These are phyloP conservation scores for Umbilicaria muhlenbergii DNA, from an alignment of 495 filamentous ascomycete species.

Conservation along the genomic window DNA sequence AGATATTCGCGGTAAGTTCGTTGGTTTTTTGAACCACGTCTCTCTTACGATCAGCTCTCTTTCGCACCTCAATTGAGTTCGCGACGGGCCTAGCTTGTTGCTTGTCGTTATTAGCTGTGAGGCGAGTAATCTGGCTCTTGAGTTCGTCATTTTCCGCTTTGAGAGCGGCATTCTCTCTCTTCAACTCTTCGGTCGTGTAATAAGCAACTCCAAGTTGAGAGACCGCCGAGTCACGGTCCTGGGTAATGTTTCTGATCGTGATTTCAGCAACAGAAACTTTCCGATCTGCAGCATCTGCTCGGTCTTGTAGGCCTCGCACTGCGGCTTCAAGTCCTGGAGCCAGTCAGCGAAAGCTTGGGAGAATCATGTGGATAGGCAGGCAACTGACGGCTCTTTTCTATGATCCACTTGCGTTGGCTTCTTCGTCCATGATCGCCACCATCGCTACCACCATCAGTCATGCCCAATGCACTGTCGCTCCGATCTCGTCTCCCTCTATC, in stretches of 20 bases:
- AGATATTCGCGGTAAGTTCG: no score
- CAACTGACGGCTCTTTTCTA: conserved; percentile 40
- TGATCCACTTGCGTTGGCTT: conserved; percentile 21
- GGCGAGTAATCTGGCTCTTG: conserved; percentile 19
- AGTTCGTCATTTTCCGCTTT: conserved; percentile 32
- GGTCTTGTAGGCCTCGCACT: conserved; percentile 38
- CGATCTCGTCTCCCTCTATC: conserved; percentile 28
- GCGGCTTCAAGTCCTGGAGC: conserved; percentile 39
- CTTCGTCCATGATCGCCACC: conserved; percentile 18
- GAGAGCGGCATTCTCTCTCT: conserved; percentile 37
- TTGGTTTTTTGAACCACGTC: no score
- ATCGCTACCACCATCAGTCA: conserved; percentile 21
- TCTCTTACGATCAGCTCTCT: no score
- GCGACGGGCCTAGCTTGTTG: conserved; percentile 10
- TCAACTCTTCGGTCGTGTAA: conserved; percentile 45
- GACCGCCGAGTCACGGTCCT: conserved; percentile 49
- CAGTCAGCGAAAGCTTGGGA: conserved; percentile 1
- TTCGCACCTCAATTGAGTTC: no score
- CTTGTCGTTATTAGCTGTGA: conserved; percentile 20
- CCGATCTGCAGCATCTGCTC: conserved; percentile 41
- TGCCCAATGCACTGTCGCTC: conserved; percentile 25
- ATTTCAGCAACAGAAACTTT: conserved; percentile 44
- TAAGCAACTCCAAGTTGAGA: conserved; percentile 48
- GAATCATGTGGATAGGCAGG: conserved; percentile 1
- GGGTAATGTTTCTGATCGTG: conserved; percentile 39